These are phyloP conservation scores for Trichoderma sp. DNA, from an alignment of 2,329 filamentous ascomycete species.

Conservation along the genomic window DNA sequence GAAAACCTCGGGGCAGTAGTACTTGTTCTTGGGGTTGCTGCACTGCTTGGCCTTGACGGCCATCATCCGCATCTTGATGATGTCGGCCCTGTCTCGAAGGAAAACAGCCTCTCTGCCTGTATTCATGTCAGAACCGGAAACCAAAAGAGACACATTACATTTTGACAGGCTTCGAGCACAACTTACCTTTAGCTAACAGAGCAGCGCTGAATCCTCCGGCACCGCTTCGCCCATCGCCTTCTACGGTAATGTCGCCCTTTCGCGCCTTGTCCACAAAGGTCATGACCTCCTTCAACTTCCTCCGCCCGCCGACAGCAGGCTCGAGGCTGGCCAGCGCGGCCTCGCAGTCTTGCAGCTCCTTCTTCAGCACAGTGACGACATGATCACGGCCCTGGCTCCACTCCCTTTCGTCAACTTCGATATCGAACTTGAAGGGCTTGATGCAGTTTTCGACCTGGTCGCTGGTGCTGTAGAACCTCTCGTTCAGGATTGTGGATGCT, in stretches of 20 bases:
- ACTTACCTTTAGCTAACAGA: conserved; percentile 76
- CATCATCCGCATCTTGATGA: conserved; percentile 85
- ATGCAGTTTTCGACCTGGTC: conserved; percentile 99
- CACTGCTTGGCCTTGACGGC: conserved; percentile 93
- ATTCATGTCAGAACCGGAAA: conserved; percentile 35
- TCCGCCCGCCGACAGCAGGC: conserved; percentile 73
- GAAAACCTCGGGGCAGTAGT: conserved; percentile 95
- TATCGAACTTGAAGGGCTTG: conserved; percentile 98
- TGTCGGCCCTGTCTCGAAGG: conserved; percentile 85
- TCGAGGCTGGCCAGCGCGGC: conserved; percentile 75
- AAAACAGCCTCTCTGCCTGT: conserved; percentile 89
- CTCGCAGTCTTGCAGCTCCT: conserved; percentile 84
- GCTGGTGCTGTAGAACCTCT: conserved; percentile 93
- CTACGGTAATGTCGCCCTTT: conserved; percentile 80
- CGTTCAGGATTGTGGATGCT: conserved; percentile 84
- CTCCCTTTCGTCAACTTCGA: conserved; percentile 88
- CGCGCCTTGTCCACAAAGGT: conserved; percentile 86
- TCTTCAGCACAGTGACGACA: conserved; percentile 76
- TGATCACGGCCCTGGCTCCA: conserved; percentile 87
- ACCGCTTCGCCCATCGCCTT: conserved; percentile 79
- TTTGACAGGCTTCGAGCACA: too few species aligned
- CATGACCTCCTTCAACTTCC: conserved; percentile 88
- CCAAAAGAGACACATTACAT: too few species aligned
- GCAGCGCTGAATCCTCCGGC: conserved; percentile 92
- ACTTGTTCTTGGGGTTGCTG: conserved; percentile 81